Base-by-base conservation (phyloP, 2,329 filamentous ascomycete genomes). In the Cladosporium sp. region DNA sequence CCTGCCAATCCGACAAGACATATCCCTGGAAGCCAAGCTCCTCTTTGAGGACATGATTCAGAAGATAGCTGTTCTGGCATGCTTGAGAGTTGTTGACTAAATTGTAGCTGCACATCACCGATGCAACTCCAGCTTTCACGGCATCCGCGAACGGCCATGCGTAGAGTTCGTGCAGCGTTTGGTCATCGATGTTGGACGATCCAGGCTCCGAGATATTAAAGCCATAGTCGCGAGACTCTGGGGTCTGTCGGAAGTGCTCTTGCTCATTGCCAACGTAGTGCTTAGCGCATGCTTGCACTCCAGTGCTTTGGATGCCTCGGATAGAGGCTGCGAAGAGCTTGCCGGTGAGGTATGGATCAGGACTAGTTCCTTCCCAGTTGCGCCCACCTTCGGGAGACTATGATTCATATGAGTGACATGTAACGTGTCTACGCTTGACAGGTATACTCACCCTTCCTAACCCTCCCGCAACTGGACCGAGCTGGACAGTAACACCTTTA, bases 21-120 rank as follows among this genome's bases (percentile, higher is more conserved):
- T 89, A 92, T 0, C 89, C 89, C 65, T 95, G 88, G 63, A 95
- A 95, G 8, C 88, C 89, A 2, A 95, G 75, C 65, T 95, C 89
- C 54, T 92, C 88, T 62, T 95, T 95, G 39, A 95, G 72, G 8
- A 95, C 77, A 0, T 86, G 86, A 60, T 93, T 95, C 56, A 95
- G 75, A 1, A 93, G 73, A 64, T 91, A 89, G 56, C 84, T 86
- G 66, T 95, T 90, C 51, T 85, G 80, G 61, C 86, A 89, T 1
- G 83, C 82, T 51, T 86, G 69, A 13, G 65, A 70, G 27, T 68
- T 70, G 56, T 77, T 77, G 56, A 76, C 64, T 58, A 73, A 70
- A 43, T 76, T 75, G 63, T 95, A 95, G 1, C 84, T 83, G 65
- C 88, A 93, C 90, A 95, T 96, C 47, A 92, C 79, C 15, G 83